Percentiles rank a stretch among this genome's conserved stretches.
These are phyloP conservation scores for Lepidium aucheri DNA, from an alignment of 345 rosid species.

Conservation along the genomic window DNA sequence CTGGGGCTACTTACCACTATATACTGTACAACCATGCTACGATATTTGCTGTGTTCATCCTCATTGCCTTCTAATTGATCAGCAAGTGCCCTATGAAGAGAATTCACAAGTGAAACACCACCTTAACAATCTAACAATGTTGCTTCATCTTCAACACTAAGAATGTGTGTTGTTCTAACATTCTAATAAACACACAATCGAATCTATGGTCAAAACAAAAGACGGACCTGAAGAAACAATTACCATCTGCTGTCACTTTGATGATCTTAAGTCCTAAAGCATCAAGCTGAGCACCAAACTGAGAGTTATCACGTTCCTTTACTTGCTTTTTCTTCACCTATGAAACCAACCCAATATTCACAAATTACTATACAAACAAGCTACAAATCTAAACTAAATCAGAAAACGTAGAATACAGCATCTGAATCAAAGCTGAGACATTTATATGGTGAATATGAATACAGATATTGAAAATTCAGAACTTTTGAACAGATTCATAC, in stretches of 20 bases:
- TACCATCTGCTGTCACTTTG: slow-evolving; percentile 85
- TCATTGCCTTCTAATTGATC: slow-evolving; percentile 87
- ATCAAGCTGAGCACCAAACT: slow-evolving; percentile 60
- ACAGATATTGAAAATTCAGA: background rate
- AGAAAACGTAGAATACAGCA: background rate
- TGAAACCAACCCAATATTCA: background rate
- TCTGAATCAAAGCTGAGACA: background rate
- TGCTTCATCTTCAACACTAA: background rate
- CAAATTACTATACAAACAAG: background rate
- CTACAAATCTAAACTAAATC: background rate
- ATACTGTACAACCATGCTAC: slow-evolving; percentile 64
- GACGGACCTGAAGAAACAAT: slow-evolving; percentile 91
- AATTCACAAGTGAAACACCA: slow-evolving; percentile 12
- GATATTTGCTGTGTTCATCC: slow-evolving; percentile 68
- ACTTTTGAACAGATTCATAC: background rate
- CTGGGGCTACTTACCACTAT: slow-evolving; percentile 50
- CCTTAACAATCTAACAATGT: background rate
- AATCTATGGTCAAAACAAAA: background rate
- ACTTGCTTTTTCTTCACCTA: slow-evolving; percentile 67
- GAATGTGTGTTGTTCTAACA: too few relatives aligned
- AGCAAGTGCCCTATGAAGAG: slow-evolving; percentile 67
- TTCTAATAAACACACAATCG: background rate
- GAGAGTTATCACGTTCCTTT: slow-evolving; percentile 56
- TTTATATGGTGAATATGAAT: background rate
- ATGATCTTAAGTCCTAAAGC: slow-evolving; percentile 61